Base-by-base conservation (phyloP, 495 filamentous ascomycete genomes). In the Opeltia flavorubescens region DNA sequence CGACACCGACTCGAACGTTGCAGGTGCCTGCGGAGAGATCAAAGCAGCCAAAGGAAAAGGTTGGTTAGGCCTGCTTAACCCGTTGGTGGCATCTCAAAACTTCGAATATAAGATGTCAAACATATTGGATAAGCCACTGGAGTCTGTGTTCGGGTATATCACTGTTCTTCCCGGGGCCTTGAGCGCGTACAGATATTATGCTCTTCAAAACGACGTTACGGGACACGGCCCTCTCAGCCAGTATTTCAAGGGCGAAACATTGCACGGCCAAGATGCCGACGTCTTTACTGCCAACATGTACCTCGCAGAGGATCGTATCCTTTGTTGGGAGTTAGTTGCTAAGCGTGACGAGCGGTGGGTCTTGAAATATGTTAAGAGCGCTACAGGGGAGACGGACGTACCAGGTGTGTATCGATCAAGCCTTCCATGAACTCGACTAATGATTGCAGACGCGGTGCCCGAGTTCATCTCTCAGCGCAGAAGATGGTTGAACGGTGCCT, bases 101-200 rank as follows among this genome's bases (percentile, higher is more conserved):
- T 99, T 96, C 55, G 93, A 99, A 63, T 99, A 99, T 71, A 99
- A 99, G 67, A 95, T 96, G 89, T 94, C 86, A 5, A 99, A 96
- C 51, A 99, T 99, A 57, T 70, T 99, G 23, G 93, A 99, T 59
- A 96, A 96, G 63, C 93, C 93, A 3, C 68, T 99, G 20, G 93
- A 99, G 63, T 89, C 83, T 2, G 93, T 95, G 2, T 96, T 99
- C 57, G 93, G 93, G 3, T 96, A 96, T 56, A 96, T 96, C 52
- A 95, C 93, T 18, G 93, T 96, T 58, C 64, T 96, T 42, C 93
- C 93, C 2, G 93, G 93, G 56, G 93, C 93, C 4, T 71, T 99
- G 39, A 88, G 82, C 61, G 93, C 93, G 6, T 99, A 99, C 58
- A 77, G 93, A 25, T 99, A 91, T 61, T 93, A 95, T 54, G 93